phyloP scores from a whole-genome alignment of 164 flowering plant genomes.

The Chimonanthus salicifolius region DNA sequence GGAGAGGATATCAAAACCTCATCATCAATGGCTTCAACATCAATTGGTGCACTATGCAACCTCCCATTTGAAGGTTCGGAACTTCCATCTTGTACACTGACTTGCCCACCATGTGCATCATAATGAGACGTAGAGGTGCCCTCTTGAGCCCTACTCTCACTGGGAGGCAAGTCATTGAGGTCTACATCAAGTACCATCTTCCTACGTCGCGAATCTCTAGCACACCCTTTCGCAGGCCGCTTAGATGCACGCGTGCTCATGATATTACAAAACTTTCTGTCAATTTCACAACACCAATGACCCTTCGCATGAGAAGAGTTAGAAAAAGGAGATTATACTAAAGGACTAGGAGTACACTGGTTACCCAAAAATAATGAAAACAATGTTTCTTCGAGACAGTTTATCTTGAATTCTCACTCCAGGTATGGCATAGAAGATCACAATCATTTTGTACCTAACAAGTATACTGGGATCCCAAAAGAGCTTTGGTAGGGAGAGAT shows the following conservation, averaged over 20 bases:
- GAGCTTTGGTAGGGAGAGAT: too few species aligned
- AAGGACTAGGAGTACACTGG: too few species aligned
- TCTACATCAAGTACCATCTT: slow-evolving; percentile 38
- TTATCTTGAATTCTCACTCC: too few species aligned
- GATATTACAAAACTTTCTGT: background rate
- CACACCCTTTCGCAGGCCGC: slow-evolving; percentile 16
- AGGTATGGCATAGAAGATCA: too few species aligned
- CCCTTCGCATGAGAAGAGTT: background rate
- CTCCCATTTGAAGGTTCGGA: slow-evolving; percentile 6
- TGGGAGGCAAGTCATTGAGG: slow-evolving; percentile 42
- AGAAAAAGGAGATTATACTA: too few species aligned
- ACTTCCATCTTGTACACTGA: slow-evolving; percentile 17
- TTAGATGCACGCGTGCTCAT: slow-evolving; percentile 18
- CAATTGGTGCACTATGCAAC: slow-evolving; percentile 31
- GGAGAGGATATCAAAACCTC: slow-evolving; percentile 69
- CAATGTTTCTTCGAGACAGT: too few species aligned
- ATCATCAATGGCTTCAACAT: slow-evolving; percentile 71
- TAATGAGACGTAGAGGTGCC: slow-evolving; percentile 22
- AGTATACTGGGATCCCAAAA: too few species aligned
- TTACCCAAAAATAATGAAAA: too few species aligned
- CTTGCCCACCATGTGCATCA: slow-evolving; percentile 13
- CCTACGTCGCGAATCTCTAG: slow-evolving; percentile 29
- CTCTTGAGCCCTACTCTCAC: slow-evolving; percentile 30
- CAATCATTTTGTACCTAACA: too few species aligned
- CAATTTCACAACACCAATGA: background rate